Percentiles rank a stretch among this genome's conserved stretches.
Evolutionary conservation across 2,329 filamentous ascomycete species (phyloP).

Genomic region (Neospermospora avenae): DNA sequence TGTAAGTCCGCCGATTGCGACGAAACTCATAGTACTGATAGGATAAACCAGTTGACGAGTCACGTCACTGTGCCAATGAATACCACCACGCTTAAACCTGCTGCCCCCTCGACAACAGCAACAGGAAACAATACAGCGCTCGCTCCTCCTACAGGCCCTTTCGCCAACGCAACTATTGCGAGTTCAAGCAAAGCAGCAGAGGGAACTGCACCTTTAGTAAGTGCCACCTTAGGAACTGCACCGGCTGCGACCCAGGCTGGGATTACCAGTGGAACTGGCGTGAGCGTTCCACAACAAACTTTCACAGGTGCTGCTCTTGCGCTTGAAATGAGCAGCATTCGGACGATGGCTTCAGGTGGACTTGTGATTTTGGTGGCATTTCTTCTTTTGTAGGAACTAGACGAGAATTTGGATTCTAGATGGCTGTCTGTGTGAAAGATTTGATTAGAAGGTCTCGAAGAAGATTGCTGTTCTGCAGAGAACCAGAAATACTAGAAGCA

Average conservation of each 20-base stretch:
- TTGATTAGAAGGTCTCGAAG: no score
- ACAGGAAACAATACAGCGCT: neutral
- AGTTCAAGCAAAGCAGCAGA: neutral
- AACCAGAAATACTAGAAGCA: no score
- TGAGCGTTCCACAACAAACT: neutral
- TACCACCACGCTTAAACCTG: neutral
- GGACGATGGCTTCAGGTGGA: neutral
- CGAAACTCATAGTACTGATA: neutral
- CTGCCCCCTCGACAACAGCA: neutral
- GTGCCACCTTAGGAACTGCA: no score
- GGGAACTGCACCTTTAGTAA: neutral
- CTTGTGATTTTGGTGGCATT: neutral
- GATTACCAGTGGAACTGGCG: neutral
- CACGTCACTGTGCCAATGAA: neutral
- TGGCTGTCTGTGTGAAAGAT: no score
- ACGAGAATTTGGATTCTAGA: neutral
- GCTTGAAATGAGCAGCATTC: neutral
- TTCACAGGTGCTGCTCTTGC: neutral
- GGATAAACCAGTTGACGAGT: neutral
- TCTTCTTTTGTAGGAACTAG: neutral
- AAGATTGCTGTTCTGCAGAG: no score
- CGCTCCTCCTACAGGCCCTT: neutral
- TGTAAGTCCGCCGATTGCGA: neutral
- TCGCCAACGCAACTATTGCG: neutral
- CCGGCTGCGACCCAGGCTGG: neutral